Evolutionary conservation across 2,329 filamentous ascomycete species (phyloP).

Genomic region (Pseudogymnoascus verrucosus): DNA sequence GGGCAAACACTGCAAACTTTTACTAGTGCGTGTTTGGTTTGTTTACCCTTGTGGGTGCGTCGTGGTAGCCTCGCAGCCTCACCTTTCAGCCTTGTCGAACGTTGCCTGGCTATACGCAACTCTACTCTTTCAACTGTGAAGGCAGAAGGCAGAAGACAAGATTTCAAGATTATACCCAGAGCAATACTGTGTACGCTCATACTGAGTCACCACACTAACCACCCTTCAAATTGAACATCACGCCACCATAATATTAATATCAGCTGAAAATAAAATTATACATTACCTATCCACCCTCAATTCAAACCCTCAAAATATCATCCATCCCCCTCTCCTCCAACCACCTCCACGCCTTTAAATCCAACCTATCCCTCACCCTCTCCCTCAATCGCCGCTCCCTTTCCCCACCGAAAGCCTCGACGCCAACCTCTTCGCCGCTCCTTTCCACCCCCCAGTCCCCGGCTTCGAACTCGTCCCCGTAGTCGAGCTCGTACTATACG

Average conservation of each 20-base stretch:
- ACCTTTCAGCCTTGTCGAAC: background rate
- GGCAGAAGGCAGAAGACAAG: too few relatives aligned
- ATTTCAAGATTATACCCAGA: too few relatives aligned
- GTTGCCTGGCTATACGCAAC: background rate
- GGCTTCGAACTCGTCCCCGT: background rate
- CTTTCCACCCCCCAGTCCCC: background rate
- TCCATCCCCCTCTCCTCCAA: background rate
- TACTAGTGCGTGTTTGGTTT: background rate
- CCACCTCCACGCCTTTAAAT: background rate
- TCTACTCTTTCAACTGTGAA: background rate
- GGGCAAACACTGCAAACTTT: constrained; percentile 6
- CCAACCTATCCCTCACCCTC: background rate
- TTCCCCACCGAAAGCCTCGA: background rate
- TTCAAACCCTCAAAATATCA: background rate
- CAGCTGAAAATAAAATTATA: background rate
- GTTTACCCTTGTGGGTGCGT: background rate
- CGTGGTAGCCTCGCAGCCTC: background rate
- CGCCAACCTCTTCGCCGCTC: background rate
- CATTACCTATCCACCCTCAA: background rate
- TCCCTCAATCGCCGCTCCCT: background rate
- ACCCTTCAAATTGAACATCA: too few relatives aligned
- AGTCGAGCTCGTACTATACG: background rate
- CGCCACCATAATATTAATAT: background rate
- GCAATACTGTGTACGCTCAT: too few relatives aligned
- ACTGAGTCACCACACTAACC: too few relatives aligned